These are phyloP conservation scores for Ambrosia hybrid DNA, from an alignment of 140 eudicot genomes.

Conservation along the genomic window DNA sequence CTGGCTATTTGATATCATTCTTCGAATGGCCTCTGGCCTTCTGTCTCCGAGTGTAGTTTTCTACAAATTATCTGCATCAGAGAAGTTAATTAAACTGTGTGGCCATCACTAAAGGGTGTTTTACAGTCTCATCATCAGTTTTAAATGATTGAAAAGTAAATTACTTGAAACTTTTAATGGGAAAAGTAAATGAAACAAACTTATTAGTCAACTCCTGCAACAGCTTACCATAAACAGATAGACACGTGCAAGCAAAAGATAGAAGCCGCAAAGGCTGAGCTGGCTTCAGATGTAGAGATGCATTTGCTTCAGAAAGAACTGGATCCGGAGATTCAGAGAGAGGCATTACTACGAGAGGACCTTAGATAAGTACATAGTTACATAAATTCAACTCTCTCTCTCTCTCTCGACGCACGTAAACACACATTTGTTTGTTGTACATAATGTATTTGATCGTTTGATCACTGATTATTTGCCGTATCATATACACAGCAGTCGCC, in stretches of 20 bases:
- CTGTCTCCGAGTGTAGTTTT: too few species aligned
- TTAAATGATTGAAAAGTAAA: too few species aligned
- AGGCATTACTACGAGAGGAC: slow-evolving; percentile 53
- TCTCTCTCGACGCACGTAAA: too few species aligned
- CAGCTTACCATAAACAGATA: slow-evolving; percentile 68
- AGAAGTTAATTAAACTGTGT: too few species aligned
- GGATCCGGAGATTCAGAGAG: slow-evolving; percentile 57
- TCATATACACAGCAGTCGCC: slow-evolving; percentile 52
- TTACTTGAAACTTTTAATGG: background rate
- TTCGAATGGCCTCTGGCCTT: too few species aligned
- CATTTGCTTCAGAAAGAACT: slow-evolving; percentile 57
- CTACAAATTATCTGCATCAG: too few species aligned
- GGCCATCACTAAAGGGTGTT: background rate
- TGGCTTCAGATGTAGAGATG: slow-evolving; percentile 61
- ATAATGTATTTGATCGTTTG: slow-evolving; percentile 5
- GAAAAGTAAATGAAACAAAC: background rate
- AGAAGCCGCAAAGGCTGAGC: slow-evolving; percentile 58
- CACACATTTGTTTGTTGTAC: background rate
- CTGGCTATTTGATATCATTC: too few species aligned
- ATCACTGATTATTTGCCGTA: slow-evolving; percentile 24
- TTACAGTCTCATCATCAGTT: too few species aligned
- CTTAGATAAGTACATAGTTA: slow-evolving; percentile 67
- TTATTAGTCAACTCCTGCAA: background rate
- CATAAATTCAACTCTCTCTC: slow-evolving; percentile 5
- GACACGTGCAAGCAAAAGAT: slow-evolving; percentile 63